phyloP scores from a whole-genome alignment of 2,329 filamentous ascomycete genomes.

The Aspergillus fijiensis region DNA sequence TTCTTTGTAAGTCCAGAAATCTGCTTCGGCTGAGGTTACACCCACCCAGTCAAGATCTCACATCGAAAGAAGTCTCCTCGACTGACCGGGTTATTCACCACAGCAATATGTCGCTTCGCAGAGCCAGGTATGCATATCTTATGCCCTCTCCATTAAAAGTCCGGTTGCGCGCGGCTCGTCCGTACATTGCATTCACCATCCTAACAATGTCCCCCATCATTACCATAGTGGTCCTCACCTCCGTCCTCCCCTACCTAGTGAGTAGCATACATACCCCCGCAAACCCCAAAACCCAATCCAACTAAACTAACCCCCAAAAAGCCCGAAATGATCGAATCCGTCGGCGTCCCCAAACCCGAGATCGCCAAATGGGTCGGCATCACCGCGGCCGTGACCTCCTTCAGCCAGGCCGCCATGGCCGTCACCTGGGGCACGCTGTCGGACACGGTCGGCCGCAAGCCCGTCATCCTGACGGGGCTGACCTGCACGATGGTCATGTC shows the following conservation, averaged over 20 bases:
- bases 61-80: background rate
- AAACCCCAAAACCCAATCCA: background rate
- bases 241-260: conserved; percentile 63
- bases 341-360: conserved; percentile 65
- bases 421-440: conserved; percentile 75
- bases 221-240: conserved; percentile 58
- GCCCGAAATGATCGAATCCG: conserved; percentile 80
- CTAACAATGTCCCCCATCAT: background rate
- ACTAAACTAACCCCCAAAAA: conserved; percentile 18
- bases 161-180: too few relatives aligned
- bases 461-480: conserved; percentile 71
- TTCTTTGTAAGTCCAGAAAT: conserved; percentile 61
- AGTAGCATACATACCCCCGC: conserved; percentile 12
- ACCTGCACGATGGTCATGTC: conserved; percentile 78
- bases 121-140: conserved; percentile 55
- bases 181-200: background rate
- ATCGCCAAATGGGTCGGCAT: conserved; percentile 80
- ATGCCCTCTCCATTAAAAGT: background rate
- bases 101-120: conserved; percentile 75
- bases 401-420: conserved; percentile 69
- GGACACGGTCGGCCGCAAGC: conserved; percentile 79
- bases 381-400: conserved; percentile 69
- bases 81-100: conserved; percentile 32
- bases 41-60: too few relatives aligned
- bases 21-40: background rate